These are phyloP conservation scores for Hyaloperonospora brassicae DNA, from an alignment of 352 stramenopile genomes.

Conservation along the genomic window DNA sequence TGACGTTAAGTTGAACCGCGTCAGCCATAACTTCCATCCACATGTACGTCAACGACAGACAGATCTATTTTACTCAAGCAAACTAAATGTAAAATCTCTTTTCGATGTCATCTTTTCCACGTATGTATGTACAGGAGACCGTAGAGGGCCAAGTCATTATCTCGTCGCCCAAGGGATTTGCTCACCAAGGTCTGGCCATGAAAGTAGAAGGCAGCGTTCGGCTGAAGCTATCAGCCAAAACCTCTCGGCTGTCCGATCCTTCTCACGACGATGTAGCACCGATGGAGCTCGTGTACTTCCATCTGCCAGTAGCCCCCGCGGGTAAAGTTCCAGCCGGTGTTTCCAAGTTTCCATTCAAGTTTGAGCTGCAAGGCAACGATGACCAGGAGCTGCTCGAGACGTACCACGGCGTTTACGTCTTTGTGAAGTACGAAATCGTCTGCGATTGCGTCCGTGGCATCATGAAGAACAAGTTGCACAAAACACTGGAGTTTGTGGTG, in stretches of 20 bases:
- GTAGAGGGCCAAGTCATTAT: constrained; percentile 83
- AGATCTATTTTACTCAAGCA: too few species aligned
- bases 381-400: constrained; percentile 78
- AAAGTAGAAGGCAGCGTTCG: constrained; percentile 77
- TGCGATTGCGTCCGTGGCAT: constrained; percentile 79
- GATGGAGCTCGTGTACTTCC: constrained; percentile 78
- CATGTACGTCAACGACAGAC: constrained; percentile 34
- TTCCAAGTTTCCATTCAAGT: constrained; percentile 87
- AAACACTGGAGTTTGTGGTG: constrained; percentile 87
- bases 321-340: constrained; percentile 74
- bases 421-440: constrained; percentile 85
- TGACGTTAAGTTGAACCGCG: constrained; percentile 77
- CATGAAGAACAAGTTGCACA: constrained; percentile 83
- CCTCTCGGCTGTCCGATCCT: constrained; percentile 70
- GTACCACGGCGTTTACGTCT: constrained; percentile 90
- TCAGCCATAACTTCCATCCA: constrained; percentile 80
- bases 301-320: constrained; percentile 56
- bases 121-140: constrained; percentile 39
- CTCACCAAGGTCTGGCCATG: constrained; percentile 74
- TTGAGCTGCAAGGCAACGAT: constrained; percentile 64
- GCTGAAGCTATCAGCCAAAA: constrained; percentile 76
- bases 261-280: constrained; percentile 74
- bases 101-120: too few species aligned
- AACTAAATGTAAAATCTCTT: too few species aligned
- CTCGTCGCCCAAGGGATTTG: constrained; percentile 77